phyloP scores from a whole-genome alignment of 108 stramenopile species.

The Skeletonema menzelii region DNA sequence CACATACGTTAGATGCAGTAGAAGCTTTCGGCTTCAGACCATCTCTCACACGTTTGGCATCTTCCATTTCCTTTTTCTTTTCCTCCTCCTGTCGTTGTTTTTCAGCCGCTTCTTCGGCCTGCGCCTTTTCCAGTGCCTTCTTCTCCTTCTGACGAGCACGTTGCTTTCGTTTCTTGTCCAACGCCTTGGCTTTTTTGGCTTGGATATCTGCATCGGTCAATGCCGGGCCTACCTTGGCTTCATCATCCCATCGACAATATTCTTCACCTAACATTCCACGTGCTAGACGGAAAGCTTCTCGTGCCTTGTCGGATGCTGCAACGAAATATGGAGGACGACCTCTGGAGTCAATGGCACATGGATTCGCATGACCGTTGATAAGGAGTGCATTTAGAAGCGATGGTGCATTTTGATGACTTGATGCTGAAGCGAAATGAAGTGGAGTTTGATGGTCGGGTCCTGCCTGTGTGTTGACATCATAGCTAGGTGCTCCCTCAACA shows the following conservation, averaged over 20 bases:
- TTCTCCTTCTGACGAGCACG: constrained; percentile 81
- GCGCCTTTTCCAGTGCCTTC: constrained; percentile 59
- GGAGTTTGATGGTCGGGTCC: constrained; percentile 42
- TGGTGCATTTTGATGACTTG: constrained; percentile 19
- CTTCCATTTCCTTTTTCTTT: constrained; percentile 38
- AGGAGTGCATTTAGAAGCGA: constrained; percentile 46
- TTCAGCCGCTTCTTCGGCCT: constrained; percentile 29
- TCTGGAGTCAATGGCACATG: constrained; percentile 61
- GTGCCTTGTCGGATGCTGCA: constrained; percentile 60
- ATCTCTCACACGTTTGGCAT: constrained; percentile 49
- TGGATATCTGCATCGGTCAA: constrained; percentile 60
- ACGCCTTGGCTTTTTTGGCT: constrained; percentile 68
- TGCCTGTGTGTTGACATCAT: constrained; percentile 33
- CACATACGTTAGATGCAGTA: constrained; percentile 64
- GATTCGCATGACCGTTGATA: constrained; percentile 73
- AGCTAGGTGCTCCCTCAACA: neutral
- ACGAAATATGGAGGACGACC: constrained; percentile 73
- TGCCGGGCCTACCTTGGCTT: constrained; percentile 74
- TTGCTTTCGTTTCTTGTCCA: constrained; percentile 82
- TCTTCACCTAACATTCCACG: constrained; percentile 76
- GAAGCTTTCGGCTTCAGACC: constrained; percentile 45
- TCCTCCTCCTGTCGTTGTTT: constrained; percentile 31
- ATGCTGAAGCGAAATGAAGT: constrained; percentile 47
- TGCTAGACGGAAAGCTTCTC: constrained; percentile 84
- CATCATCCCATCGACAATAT: constrained; percentile 71